Evolutionary conservation across 2,329 filamentous ascomycete genomes (phyloP), one percentile per base, ranked within the genome.

Genomic region (Xylaria sp.): DNA sequence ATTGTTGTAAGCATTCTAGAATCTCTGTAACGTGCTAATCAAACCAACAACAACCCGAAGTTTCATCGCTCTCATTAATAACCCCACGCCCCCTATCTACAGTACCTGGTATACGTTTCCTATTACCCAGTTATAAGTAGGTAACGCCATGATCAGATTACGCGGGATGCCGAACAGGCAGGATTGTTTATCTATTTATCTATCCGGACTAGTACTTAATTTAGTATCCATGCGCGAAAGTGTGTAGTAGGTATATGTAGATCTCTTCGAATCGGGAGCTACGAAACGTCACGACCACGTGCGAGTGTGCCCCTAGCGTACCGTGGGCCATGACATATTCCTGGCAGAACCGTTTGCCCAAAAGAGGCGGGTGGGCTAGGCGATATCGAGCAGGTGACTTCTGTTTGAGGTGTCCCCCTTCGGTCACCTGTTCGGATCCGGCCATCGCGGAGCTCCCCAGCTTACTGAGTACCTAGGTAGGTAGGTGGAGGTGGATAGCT

Each of bases 81-180:
- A 60, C 55, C 60, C 65, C 61, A 67, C 65, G 65, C 38, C 36
- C 13, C 54, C 56, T 60, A 63, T 66, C 64, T 63, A 20, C 2
- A 3, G 27, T 33, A 33, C n/a, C n/a, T n/a, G n/a, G n/a, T 44
- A 44, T 44, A 44, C 7, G 7, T n/a, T 20, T 44, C 42, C 9
- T 44, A 20, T 44, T 20, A 33, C 29, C n/a, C n/a, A n/a, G n/a
- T 51, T 33, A 51, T 38, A 22, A 17, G 31, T 25, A 42, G 59
- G 47, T 44, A 54, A 62, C 45, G 42, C 62, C 49, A 49, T 56
- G 25, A 17, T 29, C 57, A 44, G 61, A 65, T 42, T 42, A 11
- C 45, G 61, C 47, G 50, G 61, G 65, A 61, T 61, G 38, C 50
- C 44, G 53, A 42, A 42, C 11, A 29, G 36, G 39, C 13, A 31